Evolutionary conservation across 1,139 yeast species (phyloP).

Genomic region (Wickerhamomyces sp.): DNA sequence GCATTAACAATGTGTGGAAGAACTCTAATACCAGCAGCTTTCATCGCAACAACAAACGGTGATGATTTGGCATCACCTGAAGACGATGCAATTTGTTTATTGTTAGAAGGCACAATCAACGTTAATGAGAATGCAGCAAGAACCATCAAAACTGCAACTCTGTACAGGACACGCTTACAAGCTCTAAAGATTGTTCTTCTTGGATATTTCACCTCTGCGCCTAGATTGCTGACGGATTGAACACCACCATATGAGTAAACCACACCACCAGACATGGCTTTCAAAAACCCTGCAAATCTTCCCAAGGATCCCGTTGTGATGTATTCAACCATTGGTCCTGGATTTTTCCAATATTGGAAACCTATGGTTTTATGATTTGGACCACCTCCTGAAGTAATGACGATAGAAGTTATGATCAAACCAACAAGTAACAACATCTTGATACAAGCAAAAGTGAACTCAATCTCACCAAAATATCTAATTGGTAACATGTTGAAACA

Average conservation of each 20-base stretch:
- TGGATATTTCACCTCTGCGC: constrained; percentile 40
- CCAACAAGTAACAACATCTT: constrained; percentile 43
- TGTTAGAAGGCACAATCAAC: constrained; percentile 38
- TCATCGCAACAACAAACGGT: constrained; percentile 48
- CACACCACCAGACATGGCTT: constrained; percentile 6
- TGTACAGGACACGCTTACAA: constrained; percentile 35
- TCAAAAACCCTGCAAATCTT: constrained; percentile 29
- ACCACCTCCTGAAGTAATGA: constrained; percentile 58
- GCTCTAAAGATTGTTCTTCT: constrained; percentile 41
- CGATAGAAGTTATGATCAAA: constrained; percentile 43
- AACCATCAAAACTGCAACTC: constrained; percentile 38
- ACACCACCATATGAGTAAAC: constrained; percentile 37
- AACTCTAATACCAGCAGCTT: constrained; percentile 43
- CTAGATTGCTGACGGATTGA: constrained; percentile 34
- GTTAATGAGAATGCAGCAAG: constrained; percentile 37
- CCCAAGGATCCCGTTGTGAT: constrained; percentile 47
- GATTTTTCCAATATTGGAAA: constrained; percentile 53
- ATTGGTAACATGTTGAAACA: constrained; percentile 42
- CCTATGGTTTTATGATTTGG: constrained; percentile 52
- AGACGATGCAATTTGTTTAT: constrained; percentile 30
- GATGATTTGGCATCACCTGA: constrained; percentile 38
- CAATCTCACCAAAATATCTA: constrained; percentile 46
- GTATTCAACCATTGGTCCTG: constrained; percentile 48
- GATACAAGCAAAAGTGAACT: constrained; percentile 42
- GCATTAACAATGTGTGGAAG: constrained; percentile 48